Percentiles rank a stretch among this genome's conserved stretches.
Conservation (phyloP, 371 early-diverging fungal genomes). For the Parasitella parasitica region DNA sequence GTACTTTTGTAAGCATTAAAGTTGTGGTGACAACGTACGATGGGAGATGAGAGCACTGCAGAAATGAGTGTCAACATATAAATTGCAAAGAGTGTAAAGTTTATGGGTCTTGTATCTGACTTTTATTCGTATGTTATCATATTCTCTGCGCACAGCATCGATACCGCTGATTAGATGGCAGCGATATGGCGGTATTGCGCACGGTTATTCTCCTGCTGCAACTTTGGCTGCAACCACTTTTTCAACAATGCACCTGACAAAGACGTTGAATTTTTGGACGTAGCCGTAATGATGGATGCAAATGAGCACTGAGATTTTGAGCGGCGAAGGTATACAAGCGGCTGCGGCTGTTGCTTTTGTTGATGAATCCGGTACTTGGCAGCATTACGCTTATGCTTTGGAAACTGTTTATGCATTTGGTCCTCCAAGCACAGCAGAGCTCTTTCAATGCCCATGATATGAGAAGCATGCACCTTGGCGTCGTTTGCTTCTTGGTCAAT, state of each 20-base stretch:
- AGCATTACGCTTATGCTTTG: not conserved
- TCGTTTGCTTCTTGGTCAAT: conserved; percentile 15
- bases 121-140: too few relatives aligned
- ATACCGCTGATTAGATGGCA: not conserved
- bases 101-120: too few relatives aligned
- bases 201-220: not conserved
- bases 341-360: not conserved
- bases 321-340: not conserved
- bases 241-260: conserved; percentile 3
- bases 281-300: not conserved
- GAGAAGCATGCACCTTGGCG: conserved; percentile 11
- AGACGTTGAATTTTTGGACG: conserved; percentile 9
- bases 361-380: not conserved
- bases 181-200: not conserved
- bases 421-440: conserved; percentile 6
- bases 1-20: too few relatives aligned
- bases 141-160: too few relatives aligned
- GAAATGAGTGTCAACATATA: too few relatives aligned
- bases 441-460: conserved; percentile 23
- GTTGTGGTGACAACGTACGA: too few relatives aligned
- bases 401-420: not conserved
- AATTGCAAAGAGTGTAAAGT: too few relatives aligned
- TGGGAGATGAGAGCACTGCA: too few relatives aligned
- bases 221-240: conserved; percentile 8
- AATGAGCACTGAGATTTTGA: not conserved